Conservation (phyloP, 2,329 filamentous ascomycete species). For the Cladophialophora psammophila region DNA sequence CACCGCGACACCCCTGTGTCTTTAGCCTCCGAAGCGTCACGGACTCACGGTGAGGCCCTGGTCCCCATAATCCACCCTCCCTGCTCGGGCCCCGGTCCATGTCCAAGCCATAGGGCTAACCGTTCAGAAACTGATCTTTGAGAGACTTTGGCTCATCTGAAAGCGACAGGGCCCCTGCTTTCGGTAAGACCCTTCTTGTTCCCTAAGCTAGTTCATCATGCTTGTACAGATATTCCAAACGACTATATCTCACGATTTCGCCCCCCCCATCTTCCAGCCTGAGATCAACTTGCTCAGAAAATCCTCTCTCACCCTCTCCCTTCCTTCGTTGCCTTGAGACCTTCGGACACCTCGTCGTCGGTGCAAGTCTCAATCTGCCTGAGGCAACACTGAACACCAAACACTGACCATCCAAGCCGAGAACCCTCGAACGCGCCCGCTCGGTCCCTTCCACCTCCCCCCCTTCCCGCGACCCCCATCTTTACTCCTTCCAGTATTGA, state of each 20-base stretch:
- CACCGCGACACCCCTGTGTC: slow-evolving; percentile 22
- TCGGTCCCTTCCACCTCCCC: slow-evolving; percentile 7
- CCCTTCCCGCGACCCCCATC: slow-evolving; percentile 15
- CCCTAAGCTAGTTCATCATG: slow-evolving; percentile 7
- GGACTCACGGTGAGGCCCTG: slow-evolving; percentile 15
- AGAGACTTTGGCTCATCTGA: slow-evolving; percentile 25
- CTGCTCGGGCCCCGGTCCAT: slow-evolving; percentile 18
- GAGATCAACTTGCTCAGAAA: slow-evolving; percentile 23
- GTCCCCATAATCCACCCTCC: not conserved
- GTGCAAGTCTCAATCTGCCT: not conserved
- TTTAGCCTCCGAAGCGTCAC: slow-evolving; percentile 12
- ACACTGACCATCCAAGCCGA: not conserved
- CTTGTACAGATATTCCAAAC: slow-evolving; percentile 19
- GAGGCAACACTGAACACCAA: not conserved
- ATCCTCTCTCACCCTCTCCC: slow-evolving; percentile 14
- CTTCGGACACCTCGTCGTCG: not conserved
- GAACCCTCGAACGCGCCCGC: slow-evolving; percentile 7
- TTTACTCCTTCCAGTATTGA: slow-evolving; percentile 34
- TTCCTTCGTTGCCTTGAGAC: not conserved
- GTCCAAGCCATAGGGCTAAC: slow-evolving; percentile 22
- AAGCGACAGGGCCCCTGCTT: slow-evolving; percentile 29
- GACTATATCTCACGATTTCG: slow-evolving; percentile 39
- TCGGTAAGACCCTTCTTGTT: slow-evolving; percentile 31
- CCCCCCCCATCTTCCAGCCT: slow-evolving; percentile 30
- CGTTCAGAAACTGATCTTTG: slow-evolving; percentile 14